Evolutionary conservation across 2,329 filamentous ascomycete species (phyloP).

Genomic region (Drechslerella stenobrocha): DNA sequence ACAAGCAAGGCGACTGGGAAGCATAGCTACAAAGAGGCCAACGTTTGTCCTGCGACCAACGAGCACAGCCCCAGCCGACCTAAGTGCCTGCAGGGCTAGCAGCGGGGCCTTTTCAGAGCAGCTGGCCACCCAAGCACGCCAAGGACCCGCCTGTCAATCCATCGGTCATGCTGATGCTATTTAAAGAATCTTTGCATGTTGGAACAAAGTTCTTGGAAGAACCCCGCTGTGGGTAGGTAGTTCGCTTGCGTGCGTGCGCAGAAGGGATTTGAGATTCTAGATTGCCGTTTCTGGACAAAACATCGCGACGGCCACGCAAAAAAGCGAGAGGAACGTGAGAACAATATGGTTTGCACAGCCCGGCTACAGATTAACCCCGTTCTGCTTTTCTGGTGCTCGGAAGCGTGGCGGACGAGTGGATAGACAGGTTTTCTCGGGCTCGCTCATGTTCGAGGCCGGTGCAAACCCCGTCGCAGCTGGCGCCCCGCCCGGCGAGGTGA

Average conservation of each 20-base stretch:
- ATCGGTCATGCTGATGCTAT: background rate
- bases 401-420: background rate
- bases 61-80: no score
- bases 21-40: no score
- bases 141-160: background rate
- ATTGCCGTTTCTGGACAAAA: slow-evolving; percentile 1
- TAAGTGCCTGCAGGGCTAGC: background rate
- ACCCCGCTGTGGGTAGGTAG: no score
- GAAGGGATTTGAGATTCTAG: slow-evolving; percentile 2
- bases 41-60: no score
- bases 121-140: background rate
- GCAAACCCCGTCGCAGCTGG: background rate
- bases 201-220: background rate
- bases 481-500: no score
- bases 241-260: no score
- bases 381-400: background rate
- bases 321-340: background rate
- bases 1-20: no score
- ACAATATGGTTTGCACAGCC: slow-evolving; percentile 4
- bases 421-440: no score
- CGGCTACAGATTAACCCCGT: background rate
- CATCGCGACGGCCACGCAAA: background rate
- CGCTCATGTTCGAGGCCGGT: background rate
- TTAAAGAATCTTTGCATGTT: slow-evolving; percentile 2
- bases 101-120: background rate